These are phyloP conservation scores for Hemisphaericaspora nanyangensis DNA, from an alignment of 805 yeast genomes.

Conservation along the genomic window DNA sequence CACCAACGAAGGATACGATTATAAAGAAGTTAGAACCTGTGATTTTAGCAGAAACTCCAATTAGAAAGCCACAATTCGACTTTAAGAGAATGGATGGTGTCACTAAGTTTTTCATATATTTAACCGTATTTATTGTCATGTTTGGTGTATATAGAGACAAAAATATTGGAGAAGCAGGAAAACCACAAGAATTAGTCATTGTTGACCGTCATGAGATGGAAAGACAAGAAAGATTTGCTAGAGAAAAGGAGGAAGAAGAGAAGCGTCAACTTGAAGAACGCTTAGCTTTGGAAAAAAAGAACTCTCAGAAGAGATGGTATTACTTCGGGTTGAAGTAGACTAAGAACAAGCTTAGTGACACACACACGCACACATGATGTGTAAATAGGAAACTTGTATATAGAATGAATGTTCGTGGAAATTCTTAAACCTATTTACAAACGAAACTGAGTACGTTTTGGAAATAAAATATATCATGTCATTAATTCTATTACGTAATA, in stretches of 20 bases:
- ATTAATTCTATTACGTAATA: too few species aligned
- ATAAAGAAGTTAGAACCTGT: slow-evolving; percentile 36
- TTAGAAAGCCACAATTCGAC: slow-evolving; percentile 45
- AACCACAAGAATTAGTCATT: slow-evolving; percentile 36
- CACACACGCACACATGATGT: background rate
- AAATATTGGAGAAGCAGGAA: slow-evolving; percentile 41
- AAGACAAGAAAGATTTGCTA: slow-evolving; percentile 18
- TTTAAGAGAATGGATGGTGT: slow-evolving; percentile 52
- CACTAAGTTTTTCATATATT: slow-evolving; percentile 50
- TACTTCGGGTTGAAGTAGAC: slow-evolving; percentile 47
- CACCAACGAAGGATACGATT: slow-evolving; percentile 22
- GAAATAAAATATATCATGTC: too few species aligned
- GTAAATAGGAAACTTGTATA: too few species aligned
- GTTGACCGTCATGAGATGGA: slow-evolving; percentile 34
- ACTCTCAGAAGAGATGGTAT: slow-evolving; percentile 42
- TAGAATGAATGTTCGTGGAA: too few species aligned
- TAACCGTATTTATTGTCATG: slow-evolving; percentile 44
- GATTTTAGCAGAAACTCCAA: slow-evolving; percentile 38
- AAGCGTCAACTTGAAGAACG: slow-evolving; percentile 13
- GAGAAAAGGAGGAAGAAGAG: slow-evolving; percentile 13
- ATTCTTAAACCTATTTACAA: too few species aligned
- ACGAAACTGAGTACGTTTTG: too few species aligned
- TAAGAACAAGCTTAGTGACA: background rate
- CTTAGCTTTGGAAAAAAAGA: slow-evolving; percentile 9
- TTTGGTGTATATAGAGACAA: slow-evolving; percentile 57